Base-by-base conservation (phyloP, 2,329 filamentous ascomycete genomes). In the Trichoderma lentiforme region DNA sequence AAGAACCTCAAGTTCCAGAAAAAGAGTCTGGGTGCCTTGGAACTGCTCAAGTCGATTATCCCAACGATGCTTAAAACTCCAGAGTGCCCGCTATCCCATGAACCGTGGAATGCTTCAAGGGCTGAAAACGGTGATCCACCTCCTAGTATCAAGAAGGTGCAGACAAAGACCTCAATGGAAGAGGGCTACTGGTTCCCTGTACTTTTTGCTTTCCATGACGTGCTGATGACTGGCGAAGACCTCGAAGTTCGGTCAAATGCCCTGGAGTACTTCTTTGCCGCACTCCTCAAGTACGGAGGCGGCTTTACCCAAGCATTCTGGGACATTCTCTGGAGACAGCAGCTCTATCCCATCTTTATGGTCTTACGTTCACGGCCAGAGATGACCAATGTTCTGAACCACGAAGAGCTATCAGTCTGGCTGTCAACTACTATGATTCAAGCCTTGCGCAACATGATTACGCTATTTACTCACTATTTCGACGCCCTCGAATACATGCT, bases 371-470 rank as follows among this genome's bases (percentile, higher is more conserved):
- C 96, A 21, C 94, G 96, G 74, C 97, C 95, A 0, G 96, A 99
- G 80, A 97, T 98, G 92, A 92, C 92, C 30, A 98, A 98, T 78
- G 95, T 95, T 15, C 88, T 95, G 43, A 98, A 95, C 78, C 95
- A 98, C 77, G 97, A 99, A 81, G 96, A 99, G 79, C 87, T 98
- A 24, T 98, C 96, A 0, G 96, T 99, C 3, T 99, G 96, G 96
- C 87, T 99, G 28, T 98, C 96, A 0, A 99, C 96, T 0, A 99
- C 96, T 9, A 98, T 99, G 93, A 99, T 99, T 53, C 96, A 99
- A 81, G 96, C 96, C 2, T 85, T 99, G 70, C 91, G 96, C 72
- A 98, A 98, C 82, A 97, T 99, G 93, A 98, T 99, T 77, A 95
- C 94, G 1, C 88, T 99, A 28, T 99, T 99, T 81, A 99, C 97